phyloP scores from a whole-genome alignment of 495 filamentous ascomycete species.

The Achaetomiella virescens region DNA sequence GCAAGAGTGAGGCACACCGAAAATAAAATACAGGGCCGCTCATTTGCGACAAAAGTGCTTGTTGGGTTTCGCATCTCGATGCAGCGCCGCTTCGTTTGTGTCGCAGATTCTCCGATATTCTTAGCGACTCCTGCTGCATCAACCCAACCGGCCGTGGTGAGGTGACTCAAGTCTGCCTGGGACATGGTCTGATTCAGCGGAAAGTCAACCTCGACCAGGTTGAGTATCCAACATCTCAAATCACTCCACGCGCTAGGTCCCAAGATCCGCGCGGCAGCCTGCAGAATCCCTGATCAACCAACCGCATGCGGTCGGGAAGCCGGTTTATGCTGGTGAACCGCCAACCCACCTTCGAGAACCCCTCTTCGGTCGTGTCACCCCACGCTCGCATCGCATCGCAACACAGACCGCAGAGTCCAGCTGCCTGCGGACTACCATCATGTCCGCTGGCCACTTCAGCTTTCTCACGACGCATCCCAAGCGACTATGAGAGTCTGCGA shows the following conservation, averaged over 20 bases:
- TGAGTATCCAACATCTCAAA: background rate
- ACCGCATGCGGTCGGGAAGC: background rate
- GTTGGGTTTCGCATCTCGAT: slow-evolving; percentile 13
- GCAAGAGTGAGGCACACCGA: background rate
- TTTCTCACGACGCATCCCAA: background rate
- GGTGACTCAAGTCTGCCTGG: slow-evolving; percentile 9
- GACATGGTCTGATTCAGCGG: background rate
- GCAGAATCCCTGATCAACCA: background rate
- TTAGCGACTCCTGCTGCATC: background rate
- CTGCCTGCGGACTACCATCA: slow-evolving; percentile 1
- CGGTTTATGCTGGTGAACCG: background rate
- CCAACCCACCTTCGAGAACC: background rate
- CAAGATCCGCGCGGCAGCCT: slow-evolving; percentile 8
- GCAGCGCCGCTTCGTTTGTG: slow-evolving; percentile 12
- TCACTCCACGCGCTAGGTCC: background rate
- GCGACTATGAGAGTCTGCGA: slow-evolving; percentile 1
- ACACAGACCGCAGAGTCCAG: background rate
- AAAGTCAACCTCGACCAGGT: background rate
- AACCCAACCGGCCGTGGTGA: background rate
- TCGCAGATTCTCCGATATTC: background rate
- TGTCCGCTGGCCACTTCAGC: slow-evolving; percentile 2
- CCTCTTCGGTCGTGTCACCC: slow-evolving; percentile 7
- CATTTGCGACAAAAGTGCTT: slow-evolving; percentile 2
- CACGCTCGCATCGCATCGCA: background rate
- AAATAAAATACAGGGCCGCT: background rate